phyloP scores from a whole-genome alignment of 768 basidiomycete genomes.

The Calocybe gangraenosa region DNA sequence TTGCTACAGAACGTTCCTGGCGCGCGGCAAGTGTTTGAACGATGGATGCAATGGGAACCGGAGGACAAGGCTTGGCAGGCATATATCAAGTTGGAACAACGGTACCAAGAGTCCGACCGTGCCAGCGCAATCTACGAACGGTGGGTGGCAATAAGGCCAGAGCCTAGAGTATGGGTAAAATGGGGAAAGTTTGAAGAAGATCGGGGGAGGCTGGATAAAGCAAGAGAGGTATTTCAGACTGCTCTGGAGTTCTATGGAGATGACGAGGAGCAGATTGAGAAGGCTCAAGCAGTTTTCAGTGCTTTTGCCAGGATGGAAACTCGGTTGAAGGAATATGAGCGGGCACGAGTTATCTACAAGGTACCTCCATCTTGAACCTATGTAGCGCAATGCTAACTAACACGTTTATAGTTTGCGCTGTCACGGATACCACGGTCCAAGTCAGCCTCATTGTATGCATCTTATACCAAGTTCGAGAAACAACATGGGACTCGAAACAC shows the following conservation, averaged over 20 bases:
- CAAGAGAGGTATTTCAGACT: constrained; percentile 85
- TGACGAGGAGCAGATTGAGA: constrained; percentile 89
- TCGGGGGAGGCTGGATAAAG: constrained; percentile 67
- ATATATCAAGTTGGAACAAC: constrained; percentile 97
- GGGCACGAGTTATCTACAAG: constrained; percentile 97
- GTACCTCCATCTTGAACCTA: constrained; percentile 29
- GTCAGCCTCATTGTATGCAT: constrained; percentile 80
- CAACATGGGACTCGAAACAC: constrained; percentile 89
- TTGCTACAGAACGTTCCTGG: constrained; percentile 94
- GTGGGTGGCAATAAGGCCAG: constrained; percentile 73
- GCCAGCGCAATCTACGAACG: constrained; percentile 92
- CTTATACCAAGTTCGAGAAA: constrained; percentile 98
- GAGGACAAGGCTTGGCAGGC: constrained; percentile 99
- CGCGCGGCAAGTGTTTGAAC: constrained; percentile 95
- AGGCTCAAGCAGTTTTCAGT: constrained; percentile 91
- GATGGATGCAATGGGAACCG: constrained; percentile 99
- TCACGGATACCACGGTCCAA: constrained; percentile 90
- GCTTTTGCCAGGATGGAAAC: constrained; percentile 98
- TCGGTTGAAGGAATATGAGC: constrained; percentile 91
- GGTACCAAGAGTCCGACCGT: constrained; percentile 88
- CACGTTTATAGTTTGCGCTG: constrained; percentile 77
- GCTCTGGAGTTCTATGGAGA: constrained; percentile 89
- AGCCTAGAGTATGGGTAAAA: constrained; percentile 82
- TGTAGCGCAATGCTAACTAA: background rate
- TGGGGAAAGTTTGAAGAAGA: constrained; percentile 88